Base-by-base conservation (phyloP, 768 basidiomycete genomes). In the Tricholoma saponaceum region DNA sequence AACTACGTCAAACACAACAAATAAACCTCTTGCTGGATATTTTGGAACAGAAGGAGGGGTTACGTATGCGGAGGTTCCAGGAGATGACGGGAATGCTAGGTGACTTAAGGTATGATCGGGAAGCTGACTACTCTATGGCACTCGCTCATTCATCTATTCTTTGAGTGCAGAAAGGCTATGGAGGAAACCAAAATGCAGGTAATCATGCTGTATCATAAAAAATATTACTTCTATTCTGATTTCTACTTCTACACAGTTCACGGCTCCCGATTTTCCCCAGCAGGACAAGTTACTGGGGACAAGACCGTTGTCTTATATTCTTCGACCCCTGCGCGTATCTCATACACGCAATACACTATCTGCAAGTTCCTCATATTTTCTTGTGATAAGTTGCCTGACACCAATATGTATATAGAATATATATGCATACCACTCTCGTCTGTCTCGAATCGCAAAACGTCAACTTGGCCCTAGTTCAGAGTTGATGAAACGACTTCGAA, bases 21-120 rank as follows among this genome's bases (percentile, higher is more conserved):
- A 35, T 62, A n/a, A 52, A 52, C 18, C 30, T 71, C 23, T 56
- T 72, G 23, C 39, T 72, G 44, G 51, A 54, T 13, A 60, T 64
- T 3, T 51, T 73, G 52, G 66, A 69, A 55, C 61, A 60, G 54
- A 63, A 63, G 28, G 70, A 72, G 55, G 37, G n/a, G 0, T 51
- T 65, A 22, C 65, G 71, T 54, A 47, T 71, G 55, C 55, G 57
- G 58, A 62, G 69, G 61, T 63, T 67, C 43, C 65, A 61, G 51
- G 63, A 62, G 35, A 57, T 67, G 18, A 59, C 49, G 4, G 52
- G 10, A 55, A 51, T 67, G 59, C 23, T 69, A 20, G 46, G 52
- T 4, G 57, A 57, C 23, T 46, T 66, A 32, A 65, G 63, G 68
- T 64, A 44, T 32, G 64, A 30, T 4, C 32, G 10, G 47, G 2